Evolutionary conservation across 768 basidiomycete species (phyloP).

Genomic region (Lentinula edodes): DNA sequence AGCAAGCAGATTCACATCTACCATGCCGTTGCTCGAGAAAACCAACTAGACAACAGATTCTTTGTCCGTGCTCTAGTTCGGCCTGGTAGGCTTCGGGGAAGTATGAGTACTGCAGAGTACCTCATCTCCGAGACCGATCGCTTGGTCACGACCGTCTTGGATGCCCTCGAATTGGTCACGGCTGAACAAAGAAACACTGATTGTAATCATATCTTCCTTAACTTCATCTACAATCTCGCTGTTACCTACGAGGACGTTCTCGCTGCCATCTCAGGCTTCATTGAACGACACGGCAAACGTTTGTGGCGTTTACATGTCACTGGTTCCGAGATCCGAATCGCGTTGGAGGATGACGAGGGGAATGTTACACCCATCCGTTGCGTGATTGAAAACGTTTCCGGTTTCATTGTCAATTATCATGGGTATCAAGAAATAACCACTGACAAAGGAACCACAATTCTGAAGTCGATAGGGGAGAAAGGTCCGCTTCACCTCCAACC

Average conservation of each 20-base stretch:
- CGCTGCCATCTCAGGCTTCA: constrained; percentile 96
- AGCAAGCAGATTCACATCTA: constrained; percentile 98
- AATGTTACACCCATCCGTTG: constrained; percentile 95
- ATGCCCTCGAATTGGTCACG: constrained; percentile 91
- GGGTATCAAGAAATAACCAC: constrained; percentile 98
- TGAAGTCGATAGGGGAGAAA: constrained; percentile 98
- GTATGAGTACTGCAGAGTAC: constrained; percentile 95
- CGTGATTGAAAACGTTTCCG: constrained; percentile 97
- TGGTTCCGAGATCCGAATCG: constrained; percentile 93
- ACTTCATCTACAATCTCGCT: constrained; percentile 95
- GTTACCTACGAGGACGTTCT: constrained; percentile 97
- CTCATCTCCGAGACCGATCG: constrained; percentile 98
- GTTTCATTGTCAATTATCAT: constrained; percentile 97
- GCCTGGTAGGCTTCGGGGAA: constrained; percentile 87
- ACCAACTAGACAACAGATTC: constrained; percentile 97
- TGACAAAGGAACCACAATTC: constrained; percentile 90
- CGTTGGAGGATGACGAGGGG: constrained; percentile 91
- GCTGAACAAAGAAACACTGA: constrained; percentile 89
- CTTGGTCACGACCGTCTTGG: constrained; percentile 87
- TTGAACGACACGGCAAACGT: constrained; percentile 96
- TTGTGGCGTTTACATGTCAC: constrained; percentile 98
- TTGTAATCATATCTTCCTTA: constrained; percentile 98
- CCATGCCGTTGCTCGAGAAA: constrained; percentile 91
- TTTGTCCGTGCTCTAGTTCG: constrained; percentile 96
- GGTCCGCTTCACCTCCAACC: constrained; percentile 95